A percentile compares a stretch with the other conserved stretches of the same genome.
Conservation (phyloP, 768 basidiomycete genomes). For the Termitomyces eurrhizus region DNA sequence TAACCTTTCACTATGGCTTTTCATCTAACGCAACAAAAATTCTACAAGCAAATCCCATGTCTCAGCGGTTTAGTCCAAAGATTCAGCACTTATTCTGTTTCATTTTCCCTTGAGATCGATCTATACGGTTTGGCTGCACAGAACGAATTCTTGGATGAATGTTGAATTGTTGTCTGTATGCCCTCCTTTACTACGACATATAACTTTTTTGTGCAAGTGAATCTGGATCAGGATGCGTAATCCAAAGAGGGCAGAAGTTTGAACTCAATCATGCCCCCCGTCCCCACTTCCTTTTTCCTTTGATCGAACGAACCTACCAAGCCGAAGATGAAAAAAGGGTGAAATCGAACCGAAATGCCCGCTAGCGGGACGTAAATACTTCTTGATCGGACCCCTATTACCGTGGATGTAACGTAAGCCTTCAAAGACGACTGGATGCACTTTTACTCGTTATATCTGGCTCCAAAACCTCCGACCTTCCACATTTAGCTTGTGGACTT, state of each 20-base stretch:
- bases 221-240: too few species aligned
- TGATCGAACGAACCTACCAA: not conserved
- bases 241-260: not conserved
- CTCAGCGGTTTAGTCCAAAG: not conserved
- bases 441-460: too few species aligned
- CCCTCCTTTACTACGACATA: not conserved
- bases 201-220: not conserved
- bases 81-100: not conserved
- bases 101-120: not conserved
- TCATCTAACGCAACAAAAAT: not conserved
- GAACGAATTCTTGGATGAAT: not conserved
- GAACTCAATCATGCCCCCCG: not conserved
- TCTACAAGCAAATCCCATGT: not conserved
- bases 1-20: not conserved
- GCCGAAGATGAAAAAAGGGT: not conserved
- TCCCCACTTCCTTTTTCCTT: not conserved
- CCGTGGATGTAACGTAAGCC: too few species aligned
- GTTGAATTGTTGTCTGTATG: not conserved
- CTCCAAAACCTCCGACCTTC: too few species aligned
- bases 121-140: not conserved
- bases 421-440: too few species aligned
- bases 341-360: not conserved
- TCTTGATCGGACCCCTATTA: too few species aligned
- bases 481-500: too few species aligned
- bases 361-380: too few species aligned